Percentiles rank a stretch among this genome's conserved stretches.
Evolutionary conservation across 768 basidiomycete species (phyloP).

Genomic region (Tricholoma furcatifolium): DNA sequence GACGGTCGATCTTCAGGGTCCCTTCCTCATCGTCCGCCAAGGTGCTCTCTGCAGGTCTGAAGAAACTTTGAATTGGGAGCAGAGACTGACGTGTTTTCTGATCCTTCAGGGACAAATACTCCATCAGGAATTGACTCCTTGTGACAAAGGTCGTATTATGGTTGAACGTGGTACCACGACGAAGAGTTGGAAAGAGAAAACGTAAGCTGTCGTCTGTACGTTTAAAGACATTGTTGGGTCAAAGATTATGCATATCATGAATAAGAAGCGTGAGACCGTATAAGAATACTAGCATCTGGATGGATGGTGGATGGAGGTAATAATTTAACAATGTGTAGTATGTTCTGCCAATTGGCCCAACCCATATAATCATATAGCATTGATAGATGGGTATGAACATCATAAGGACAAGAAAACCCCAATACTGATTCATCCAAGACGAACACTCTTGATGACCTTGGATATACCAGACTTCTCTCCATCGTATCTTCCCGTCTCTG

Average conservation of each 20-base stretch:
- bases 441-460: slow-evolving; percentile 85
- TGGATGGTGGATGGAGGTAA: too few relatives aligned
- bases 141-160: slow-evolving; percentile 65
- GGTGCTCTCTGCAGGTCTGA: slow-evolving; percentile 51
- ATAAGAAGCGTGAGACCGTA: too few relatives aligned
- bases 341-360: background rate
- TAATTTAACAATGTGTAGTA: too few relatives aligned
- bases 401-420: slow-evolving; percentile 2
- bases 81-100: slow-evolving; percentile 67
- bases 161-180: slow-evolving; percentile 82
- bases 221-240: slow-evolving; percentile 9
- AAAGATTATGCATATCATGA: too few relatives aligned
- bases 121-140: slow-evolving; percentile 72
- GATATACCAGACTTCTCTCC: slow-evolving; percentile 95
- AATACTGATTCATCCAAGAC: slow-evolving; percentile 45
- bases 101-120: slow-evolving; percentile 80
- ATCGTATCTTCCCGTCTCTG: slow-evolving; percentile 68
- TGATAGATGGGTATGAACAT: background rate
- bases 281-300: too few relatives aligned
- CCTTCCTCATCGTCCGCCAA: slow-evolving; percentile 57
- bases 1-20: slow-evolving; percentile 25
- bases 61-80: slow-evolving; percentile 2
- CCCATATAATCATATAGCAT: background rate
- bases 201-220: slow-evolving; percentile 44
- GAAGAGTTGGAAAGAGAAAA: slow-evolving; percentile 81